Base-by-base conservation (phyloP, 1,139 yeast genomes). In the Chernovozyma aurita region DNA sequence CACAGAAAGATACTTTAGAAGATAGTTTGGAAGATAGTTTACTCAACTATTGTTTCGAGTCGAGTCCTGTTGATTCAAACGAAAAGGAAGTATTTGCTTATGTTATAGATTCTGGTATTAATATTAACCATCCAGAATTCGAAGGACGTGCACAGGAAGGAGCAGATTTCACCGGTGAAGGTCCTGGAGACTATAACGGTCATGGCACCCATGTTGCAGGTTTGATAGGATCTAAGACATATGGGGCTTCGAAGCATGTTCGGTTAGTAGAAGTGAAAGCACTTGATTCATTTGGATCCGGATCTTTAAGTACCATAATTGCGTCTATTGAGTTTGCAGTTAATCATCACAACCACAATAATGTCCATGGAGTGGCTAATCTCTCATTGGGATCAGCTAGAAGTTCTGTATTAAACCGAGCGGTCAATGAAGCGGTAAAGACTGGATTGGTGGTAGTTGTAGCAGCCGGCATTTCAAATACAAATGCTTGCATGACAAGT, bases 191-290 rank as follows among this genome's bases (percentile, higher is more conserved):
- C 50, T 46, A 50, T 7, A 80, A 80, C 49, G 92, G 94, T 0
- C 94, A 85, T 52, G 85, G 85, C 1, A 86, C 96, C 0, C 96
- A 88, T 57, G 95, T 87, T 3, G 95, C 96, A 0, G 96, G 97
- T 0, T 58, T 87, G n/a, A 73, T 86, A 29, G 96, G 94, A 0
- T 85, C 95, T 0, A 59, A 55, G 27, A 76, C 81, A 0, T 87
- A 68, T 55, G 96, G 97, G 0, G 95, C 85, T 1, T 85, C 96
- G 9, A 88, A 88, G 50, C 59, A 71, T 16, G 80, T 73, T 9
- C 65, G 65, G 12, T 53, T 88, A 3, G 64, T 84, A 8, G 92
- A 81, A 30, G 78, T 88, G 12, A 87, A 86, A 49, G 86, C 86
- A 0, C 63, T 87, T 32, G 77, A 80, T 43, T 53, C 56, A 11